A percentile compares a stretch with the other conserved stretches of the same genome.
These are phyloP conservation scores for Balansia obtecta DNA, from an alignment of 2,329 filamentous ascomycete genomes.

Conservation along the genomic window DNA sequence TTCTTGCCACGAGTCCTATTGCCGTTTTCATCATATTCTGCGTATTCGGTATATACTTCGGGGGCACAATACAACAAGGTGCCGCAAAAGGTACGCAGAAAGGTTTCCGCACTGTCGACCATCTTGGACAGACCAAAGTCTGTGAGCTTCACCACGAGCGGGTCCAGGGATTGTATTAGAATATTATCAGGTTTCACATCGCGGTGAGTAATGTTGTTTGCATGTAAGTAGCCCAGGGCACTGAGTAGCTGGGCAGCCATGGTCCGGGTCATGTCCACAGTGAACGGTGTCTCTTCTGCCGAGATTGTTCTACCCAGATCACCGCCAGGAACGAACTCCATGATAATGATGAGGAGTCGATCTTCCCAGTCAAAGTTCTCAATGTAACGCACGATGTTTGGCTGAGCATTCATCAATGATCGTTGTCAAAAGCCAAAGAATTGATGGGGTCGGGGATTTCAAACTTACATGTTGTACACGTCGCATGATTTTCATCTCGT, in stretches of 20 bases:
- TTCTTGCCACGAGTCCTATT: slow-evolving; percentile 50
- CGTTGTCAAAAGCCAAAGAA: neutral
- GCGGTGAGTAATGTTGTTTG: slow-evolving; percentile 85
- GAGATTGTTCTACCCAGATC: slow-evolving; percentile 68
- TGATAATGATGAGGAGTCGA: slow-evolving; percentile 86
- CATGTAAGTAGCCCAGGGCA: slow-evolving; percentile 77
- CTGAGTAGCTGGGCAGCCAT: slow-evolving; percentile 68
- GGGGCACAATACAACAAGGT: slow-evolving; percentile 93
- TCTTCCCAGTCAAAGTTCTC: slow-evolving; percentile 76
- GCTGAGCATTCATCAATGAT: slow-evolving; percentile 27
- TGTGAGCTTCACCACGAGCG: slow-evolving; percentile 78
- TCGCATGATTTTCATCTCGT: slow-evolving; percentile 95
- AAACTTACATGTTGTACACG: slow-evolving; percentile 63
- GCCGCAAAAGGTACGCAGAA: slow-evolving; percentile 91
- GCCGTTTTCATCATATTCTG: slow-evolving; percentile 57
- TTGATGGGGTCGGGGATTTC: neutral
- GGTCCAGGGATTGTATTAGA: slow-evolving; percentile 59
- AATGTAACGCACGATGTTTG: slow-evolving; percentile 83
- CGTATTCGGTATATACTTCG: slow-evolving; percentile 75
- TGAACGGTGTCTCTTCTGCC: slow-evolving; percentile 46
- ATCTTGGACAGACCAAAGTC: slow-evolving; percentile 97
- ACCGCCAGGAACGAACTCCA: slow-evolving; percentile 79
- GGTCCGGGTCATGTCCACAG: slow-evolving; percentile 54
- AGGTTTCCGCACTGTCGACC: slow-evolving; percentile 79
- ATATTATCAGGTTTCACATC: slow-evolving; percentile 99